Evolutionary conservation across 768 basidiomycete species (phyloP).

Genomic region (Amanita brunnescens): DNA sequence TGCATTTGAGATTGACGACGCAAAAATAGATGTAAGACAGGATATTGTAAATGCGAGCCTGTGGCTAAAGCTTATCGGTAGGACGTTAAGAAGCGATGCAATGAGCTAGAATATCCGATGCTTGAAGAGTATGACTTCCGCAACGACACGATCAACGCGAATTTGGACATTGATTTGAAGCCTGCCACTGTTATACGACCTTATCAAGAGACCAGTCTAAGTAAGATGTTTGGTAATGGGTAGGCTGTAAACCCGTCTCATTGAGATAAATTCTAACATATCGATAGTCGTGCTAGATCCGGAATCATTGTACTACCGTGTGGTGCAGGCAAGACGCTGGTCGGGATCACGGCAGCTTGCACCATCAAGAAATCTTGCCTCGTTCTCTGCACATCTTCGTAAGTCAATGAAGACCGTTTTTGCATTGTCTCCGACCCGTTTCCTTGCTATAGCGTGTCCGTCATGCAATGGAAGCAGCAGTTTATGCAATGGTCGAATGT

Average conservation of each 20-base stretch:
- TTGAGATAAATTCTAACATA: not conserved
- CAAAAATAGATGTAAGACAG: constrained; percentile 77
- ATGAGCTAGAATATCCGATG: constrained; percentile 96
- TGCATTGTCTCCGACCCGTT: constrained; percentile 6
- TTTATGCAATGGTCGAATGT: constrained; percentile 99
- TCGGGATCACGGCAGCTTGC: constrained; percentile 98
- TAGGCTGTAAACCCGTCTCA: constrained; percentile 25
- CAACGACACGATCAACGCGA: constrained; percentile 92
- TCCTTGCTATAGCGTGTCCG: constrained; percentile 54
- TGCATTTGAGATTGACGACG: constrained; percentile 91
- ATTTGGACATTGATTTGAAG: constrained; percentile 97
- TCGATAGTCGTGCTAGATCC: constrained; percentile 82
- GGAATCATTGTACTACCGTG: constrained; percentile 98
- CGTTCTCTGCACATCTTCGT: constrained; percentile 97
- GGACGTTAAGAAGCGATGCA: constrained; percentile 95
- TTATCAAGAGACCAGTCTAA: constrained; percentile 96
- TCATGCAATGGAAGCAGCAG: constrained; percentile 99
- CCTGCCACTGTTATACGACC: constrained; percentile 96
- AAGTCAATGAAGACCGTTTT: constrained; percentile 24
- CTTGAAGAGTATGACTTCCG: constrained; percentile 99
- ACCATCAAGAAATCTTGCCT: constrained; percentile 99
- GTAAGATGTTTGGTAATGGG: constrained; percentile 99
- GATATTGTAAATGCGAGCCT: constrained; percentile 1
- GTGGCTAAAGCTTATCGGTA: constrained; percentile 20
- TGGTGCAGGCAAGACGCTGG: constrained; percentile 97